Percentiles rank a stretch among this genome's conserved stretches.
Evolutionary conservation across 176 grass and related monocot genomes (phyloP).

Genomic region (Urochloa ruziziensis): DNA sequence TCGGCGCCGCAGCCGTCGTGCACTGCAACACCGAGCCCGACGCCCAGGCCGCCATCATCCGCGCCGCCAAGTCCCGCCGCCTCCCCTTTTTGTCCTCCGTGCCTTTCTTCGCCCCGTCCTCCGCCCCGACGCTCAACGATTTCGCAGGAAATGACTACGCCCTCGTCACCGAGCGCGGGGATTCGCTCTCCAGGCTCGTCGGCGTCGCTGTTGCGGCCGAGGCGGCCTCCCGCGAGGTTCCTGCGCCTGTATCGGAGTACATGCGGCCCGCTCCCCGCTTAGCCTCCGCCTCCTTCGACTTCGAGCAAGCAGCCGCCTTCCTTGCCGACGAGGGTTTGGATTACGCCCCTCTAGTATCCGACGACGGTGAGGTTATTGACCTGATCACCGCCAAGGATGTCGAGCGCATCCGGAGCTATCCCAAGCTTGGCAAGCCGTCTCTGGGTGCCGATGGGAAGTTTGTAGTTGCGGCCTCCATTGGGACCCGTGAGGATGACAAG

Average conservation of each 20-base stretch:
- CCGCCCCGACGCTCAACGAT: constrained; percentile 24
- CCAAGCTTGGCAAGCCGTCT: constrained; percentile 74
- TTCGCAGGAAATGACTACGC: constrained; percentile 62
- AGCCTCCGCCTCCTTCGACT: constrained; percentile 48
- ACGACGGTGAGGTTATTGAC: constrained; percentile 64
- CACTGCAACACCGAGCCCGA: constrained; percentile 64
- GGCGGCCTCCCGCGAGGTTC: constrained; percentile 11
- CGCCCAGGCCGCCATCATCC: constrained; percentile 63
- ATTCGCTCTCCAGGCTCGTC: constrained; percentile 52
- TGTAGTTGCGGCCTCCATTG: constrained; percentile 66
- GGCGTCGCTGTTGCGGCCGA: constrained; percentile 51
- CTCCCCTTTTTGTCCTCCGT: constrained; percentile 65
- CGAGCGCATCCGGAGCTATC: constrained; percentile 70
- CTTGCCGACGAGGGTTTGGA: constrained; percentile 70
- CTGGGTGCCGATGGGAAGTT: constrained; percentile 71
- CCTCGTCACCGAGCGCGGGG: constrained; percentile 70
- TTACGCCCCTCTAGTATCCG: constrained; percentile 65
- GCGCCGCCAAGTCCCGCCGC: constrained; percentile 74
- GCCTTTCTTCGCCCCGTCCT: constrained; percentile 51
- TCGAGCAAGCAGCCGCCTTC: constrained; percentile 60
- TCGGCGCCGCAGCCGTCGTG: constrained; percentile 67
- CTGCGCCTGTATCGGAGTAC: constrained; percentile 47
- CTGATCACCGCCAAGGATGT: constrained; percentile 75
- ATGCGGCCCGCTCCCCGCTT: constrained; percentile 57
- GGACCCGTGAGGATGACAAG: constrained; percentile 83